Conservation (phyloP, 805 yeast species). For the Pichia heedii region DNA sequence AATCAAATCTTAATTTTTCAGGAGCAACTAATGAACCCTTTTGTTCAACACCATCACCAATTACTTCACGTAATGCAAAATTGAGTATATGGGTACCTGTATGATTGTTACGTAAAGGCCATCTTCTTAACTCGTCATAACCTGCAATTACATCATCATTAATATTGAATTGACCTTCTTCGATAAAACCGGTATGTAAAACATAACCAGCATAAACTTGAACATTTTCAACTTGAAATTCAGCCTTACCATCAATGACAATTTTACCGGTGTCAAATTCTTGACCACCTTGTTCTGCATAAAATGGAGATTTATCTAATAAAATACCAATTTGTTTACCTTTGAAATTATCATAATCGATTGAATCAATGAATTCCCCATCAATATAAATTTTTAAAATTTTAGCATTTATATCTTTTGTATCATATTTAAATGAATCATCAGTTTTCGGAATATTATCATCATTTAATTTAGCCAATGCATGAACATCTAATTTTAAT, state of each 20-base stretch:
- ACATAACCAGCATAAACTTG: slow-evolving; percentile 93
- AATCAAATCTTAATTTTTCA: slow-evolving; percentile 93
- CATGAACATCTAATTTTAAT: slow-evolving; percentile 85
- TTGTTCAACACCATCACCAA: slow-evolving; percentile 88
- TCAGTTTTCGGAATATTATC: slow-evolving; percentile 70
- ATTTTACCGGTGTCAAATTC: slow-evolving; percentile 92
- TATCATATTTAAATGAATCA: slow-evolving; percentile 70
- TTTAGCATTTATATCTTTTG: slow-evolving; percentile 58
- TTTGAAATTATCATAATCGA: slow-evolving; percentile 24
- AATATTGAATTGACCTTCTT: slow-evolving; percentile 65
- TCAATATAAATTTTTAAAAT: slow-evolving; percentile 69
- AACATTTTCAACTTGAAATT: slow-evolving; percentile 85
- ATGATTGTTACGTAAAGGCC: slow-evolving; percentile 95
- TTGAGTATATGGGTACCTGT: slow-evolving; percentile 96
- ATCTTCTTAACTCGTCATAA: slow-evolving; percentile 87
- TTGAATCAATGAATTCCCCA: slow-evolving; percentile 51
- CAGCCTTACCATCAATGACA: slow-evolving; percentile 78
- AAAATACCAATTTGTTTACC: slow-evolving; percentile 65
- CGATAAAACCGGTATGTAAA: slow-evolving; percentile 81
- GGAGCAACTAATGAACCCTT: slow-evolving; percentile 95
- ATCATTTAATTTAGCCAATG: slow-evolving; percentile 60
- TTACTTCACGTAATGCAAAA: slow-evolving; percentile 73
- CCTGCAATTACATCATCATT: slow-evolving; percentile 73
- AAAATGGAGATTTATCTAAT: slow-evolving; percentile 85
- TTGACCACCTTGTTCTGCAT: slow-evolving; percentile 99